Evolutionary conservation across 2,329 filamentous ascomycete species (phyloP), one percentile per base, ranked within the genome.

Genomic region (Hyphodiscus sp.): DNA sequence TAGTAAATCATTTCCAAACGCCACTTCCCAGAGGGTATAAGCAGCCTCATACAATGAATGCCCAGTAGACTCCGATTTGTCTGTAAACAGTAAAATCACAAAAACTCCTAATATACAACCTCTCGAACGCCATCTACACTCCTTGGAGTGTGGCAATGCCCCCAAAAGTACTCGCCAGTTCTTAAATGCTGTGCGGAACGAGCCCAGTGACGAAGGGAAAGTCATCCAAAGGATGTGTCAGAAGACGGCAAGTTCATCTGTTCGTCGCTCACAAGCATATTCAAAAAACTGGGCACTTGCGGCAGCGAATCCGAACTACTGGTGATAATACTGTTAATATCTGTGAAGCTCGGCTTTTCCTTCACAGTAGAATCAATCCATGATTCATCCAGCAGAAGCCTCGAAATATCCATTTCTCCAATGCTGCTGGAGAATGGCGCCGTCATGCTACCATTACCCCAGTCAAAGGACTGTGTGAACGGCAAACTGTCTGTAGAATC

Each of bases 371-470:
- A 43, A 59, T 61, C 56, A 44, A 57, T 51, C 61, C 63, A 65
- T 3, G 69, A 68, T 57, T 82, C 79, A 50, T 83, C 79, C n/a
- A 83, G 71, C 2, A 84, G 66, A 1, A 85, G 70, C 13, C 81
- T 74, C 16, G 79, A 80, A 45, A 84, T 82, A 49, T 81, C 81
- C 81, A 84, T 84, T 63, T 83, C 81, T 16, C 78, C 75, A 9
- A 72, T 69, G 48, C 58, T 71, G 2, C 72, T 72, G 46, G 73
- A 66, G 51, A 74, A 70, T 2, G 75, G 71, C 2, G 71, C 63
- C 3, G 67, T 64, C 10, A 70, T 63, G 6, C 65, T 61, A 44
- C 79, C 76, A 41, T 65, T 76, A 41, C 65, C 67, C 68, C 76
- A 75, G 42, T 80, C 76, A 29, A 77, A 71, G 16, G 67, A 63